Evolutionary conservation across 805 yeast species (phyloP), one percentile per base, ranked within the genome.

Genomic region (Ogataea nakhonphanomensis): DNA sequence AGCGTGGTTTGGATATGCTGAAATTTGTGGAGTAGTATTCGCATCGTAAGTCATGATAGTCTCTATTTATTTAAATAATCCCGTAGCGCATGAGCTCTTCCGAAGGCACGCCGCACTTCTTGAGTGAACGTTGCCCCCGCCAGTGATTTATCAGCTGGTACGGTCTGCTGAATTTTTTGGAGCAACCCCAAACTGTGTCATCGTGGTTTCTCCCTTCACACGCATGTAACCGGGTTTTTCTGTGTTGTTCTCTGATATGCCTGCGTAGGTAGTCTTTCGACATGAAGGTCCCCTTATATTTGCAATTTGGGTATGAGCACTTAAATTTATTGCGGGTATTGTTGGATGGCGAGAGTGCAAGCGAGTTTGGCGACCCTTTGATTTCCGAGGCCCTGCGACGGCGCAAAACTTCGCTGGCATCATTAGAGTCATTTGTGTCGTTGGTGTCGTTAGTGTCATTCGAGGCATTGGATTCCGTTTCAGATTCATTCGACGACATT

Each of bases 111-210:
- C 52, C 46, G 34, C 65, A 61, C 13, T 53, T 41, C 29, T 53
- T 52, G 11, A 60, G 34, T 4, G 64, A 60, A 15, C 64, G 43
- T 30, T 57, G 57, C 6, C 63, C 64, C 14, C 50, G 44, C 65
- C 65, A 61, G 41, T 61, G 65, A 38, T 61, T 60, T 8, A 60
- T 58, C 25, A 61, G 35, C 39, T 61, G 65, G 36, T 61, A 61
- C 5, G 65, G 65, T 36, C 65, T 43, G 37, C 57, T 59, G 37
- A 61, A 61, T 23, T 49, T 51, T 29, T 56, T 61, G 22, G 54
- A 53, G 26, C 65, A 61, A 3, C 65, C 65, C 65, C 65, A 61
- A 10, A 33, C 35, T 7, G 48, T 30, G 17, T 56, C 55, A 35
- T 51, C 52, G 8, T 33, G 11, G 20, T 42, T 41, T 29, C 33